Percentiles rank a stretch among this genome's conserved stretches.
Evolutionary conservation across 2,329 filamentous ascomycete genomes (phyloP).

Genomic region (Aspergillus sojae): DNA sequence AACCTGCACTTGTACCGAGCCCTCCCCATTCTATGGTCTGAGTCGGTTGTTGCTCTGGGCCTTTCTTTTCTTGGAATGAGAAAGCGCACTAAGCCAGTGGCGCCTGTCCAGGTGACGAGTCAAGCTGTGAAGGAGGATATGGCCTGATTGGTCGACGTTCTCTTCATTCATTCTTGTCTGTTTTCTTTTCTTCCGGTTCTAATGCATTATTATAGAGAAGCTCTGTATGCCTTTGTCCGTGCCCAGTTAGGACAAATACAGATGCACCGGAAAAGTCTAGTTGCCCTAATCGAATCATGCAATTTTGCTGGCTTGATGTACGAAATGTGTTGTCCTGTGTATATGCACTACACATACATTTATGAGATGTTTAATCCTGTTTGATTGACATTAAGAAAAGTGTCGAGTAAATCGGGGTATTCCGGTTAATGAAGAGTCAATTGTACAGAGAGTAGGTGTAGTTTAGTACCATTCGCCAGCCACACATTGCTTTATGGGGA

Average conservation of each 20-base stretch:
- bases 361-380: background rate
- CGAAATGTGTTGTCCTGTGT: too few relatives aligned
- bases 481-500: background rate
- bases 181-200: background rate
- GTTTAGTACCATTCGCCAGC: background rate
- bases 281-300: too few relatives aligned
- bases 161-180: background rate
- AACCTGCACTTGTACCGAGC: slow-evolving; percentile 43
- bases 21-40: slow-evolving; percentile 38
- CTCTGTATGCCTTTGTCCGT: background rate
- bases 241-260: background rate
- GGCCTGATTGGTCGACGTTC: background rate
- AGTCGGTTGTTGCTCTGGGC: background rate
- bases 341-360: background rate
- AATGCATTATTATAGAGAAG: background rate
- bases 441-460: background rate
- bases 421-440: background rate
- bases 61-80: background rate
- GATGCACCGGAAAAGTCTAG: background rate
- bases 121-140: background rate
- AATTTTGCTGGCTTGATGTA: too few relatives aligned
- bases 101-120: background rate
- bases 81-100: background rate
- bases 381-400: background rate
- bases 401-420: background rate